Conservation (phyloP, 257 asterid genomes). For the Jasminum sambac region DNA sequence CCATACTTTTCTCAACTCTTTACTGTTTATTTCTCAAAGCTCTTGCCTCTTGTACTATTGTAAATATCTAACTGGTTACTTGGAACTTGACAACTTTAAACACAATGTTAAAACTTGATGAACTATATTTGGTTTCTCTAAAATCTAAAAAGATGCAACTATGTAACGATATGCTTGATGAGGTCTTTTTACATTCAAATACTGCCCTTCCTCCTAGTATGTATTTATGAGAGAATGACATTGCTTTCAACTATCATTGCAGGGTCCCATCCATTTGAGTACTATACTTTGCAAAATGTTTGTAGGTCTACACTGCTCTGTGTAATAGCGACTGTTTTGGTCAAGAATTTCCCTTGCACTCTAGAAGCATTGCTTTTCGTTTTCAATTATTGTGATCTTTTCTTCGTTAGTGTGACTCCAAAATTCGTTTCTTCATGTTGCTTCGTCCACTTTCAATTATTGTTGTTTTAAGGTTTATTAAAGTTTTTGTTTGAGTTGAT, state of each 20-base stretch:
- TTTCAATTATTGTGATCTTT: not conserved
- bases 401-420: not conserved
- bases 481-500: no score
- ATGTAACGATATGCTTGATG: not conserved
- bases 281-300: not conserved
- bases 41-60: no score
- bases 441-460: no score
- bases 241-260: not conserved
- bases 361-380: not conserved
- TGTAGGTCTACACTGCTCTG: not conserved
- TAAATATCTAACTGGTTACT: constrained; percentile 19
- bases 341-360: not conserved
- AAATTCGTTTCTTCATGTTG: not conserved
- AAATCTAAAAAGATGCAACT: constrained; percentile 15
- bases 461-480: no score
- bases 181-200: not conserved
- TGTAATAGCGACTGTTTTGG: constrained; percentile 4
- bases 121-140: constrained; percentile 12
- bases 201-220: not conserved
- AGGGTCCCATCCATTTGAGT: not conserved
- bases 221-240: no score
- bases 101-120: constrained; percentile 14
- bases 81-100: constrained; percentile 12
- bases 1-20: constrained; percentile 1
- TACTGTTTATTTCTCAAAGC: not conserved